Conservation (phyloP, 1,284 basidiomycete genomes). For the Ceratobasidium theobromae region DNA sequence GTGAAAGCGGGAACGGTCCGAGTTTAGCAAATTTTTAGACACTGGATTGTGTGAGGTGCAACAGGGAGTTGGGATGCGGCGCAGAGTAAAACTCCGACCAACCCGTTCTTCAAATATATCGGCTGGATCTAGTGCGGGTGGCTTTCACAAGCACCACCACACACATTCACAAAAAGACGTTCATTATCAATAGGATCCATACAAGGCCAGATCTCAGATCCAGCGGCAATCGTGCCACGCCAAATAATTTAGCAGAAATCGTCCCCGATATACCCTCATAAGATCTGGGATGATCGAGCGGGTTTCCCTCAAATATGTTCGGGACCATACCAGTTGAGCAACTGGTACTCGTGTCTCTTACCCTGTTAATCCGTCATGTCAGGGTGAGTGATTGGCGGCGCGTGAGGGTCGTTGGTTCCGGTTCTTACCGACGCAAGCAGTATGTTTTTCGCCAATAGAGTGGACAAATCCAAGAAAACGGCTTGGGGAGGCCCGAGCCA, state of each 20-base stretch:
- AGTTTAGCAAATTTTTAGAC: too few species aligned
- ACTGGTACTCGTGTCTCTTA: constrained; percentile 28
- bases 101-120: not conserved
- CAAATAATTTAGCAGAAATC: not conserved
- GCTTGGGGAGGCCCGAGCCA: not conserved
- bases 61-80: too few species aligned
- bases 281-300: constrained; percentile 10
- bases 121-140: not conserved
- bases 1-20: too few species aligned
- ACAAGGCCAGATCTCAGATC: too few species aligned
- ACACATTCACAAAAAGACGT: not conserved
- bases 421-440: constrained; percentile 37
- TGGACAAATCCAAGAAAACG: constrained; percentile 32
- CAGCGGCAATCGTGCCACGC: too few species aligned
- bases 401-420: not conserved
- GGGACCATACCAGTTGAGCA: constrained; percentile 28
- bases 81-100: not conserved
- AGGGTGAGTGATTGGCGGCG: not conserved
- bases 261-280: constrained; percentile 13
- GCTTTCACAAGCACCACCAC: not conserved
- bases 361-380: not conserved
- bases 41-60: too few species aligned
- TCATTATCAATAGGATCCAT: too few species aligned
- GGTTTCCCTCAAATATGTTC: constrained; percentile 20
- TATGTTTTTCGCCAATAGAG: constrained; percentile 43